phyloP scores from a whole-genome alignment of 441 rosid species.

The Theobroma grandiflorum region DNA sequence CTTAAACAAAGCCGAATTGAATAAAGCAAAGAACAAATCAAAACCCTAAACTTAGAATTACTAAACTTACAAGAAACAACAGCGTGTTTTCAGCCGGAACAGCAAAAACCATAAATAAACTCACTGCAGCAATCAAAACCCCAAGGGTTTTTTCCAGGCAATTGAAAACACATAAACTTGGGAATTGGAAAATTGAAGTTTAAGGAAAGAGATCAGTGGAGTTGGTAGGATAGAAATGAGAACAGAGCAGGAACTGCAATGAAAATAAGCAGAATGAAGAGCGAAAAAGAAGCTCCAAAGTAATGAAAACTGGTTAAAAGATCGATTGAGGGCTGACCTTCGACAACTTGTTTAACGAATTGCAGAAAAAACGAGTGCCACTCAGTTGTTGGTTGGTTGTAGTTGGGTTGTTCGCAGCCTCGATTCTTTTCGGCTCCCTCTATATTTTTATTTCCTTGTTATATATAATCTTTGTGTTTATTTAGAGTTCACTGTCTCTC shows the following conservation, averaged over 20 bases:
- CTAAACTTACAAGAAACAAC: constrained; percentile 40
- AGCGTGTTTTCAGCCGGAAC: constrained; percentile 30
- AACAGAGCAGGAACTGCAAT: constrained; percentile 58
- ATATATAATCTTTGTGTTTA: neutral
- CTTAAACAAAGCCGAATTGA: constrained; percentile 28
- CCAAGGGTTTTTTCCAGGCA: constrained; percentile 33
- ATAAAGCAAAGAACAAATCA: constrained; percentile 36
- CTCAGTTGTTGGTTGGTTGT: constrained; percentile 26
- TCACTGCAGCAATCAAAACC: constrained; percentile 50
- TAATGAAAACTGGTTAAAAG: constrained; percentile 26
- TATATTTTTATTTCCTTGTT: neutral
- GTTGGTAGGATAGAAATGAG: constrained; percentile 44
- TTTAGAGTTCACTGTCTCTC: neutral
- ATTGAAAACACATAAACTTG: constrained; percentile 40
- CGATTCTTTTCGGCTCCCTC: constrained; percentile 7
- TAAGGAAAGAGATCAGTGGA: constrained; percentile 60
- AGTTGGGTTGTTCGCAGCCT: constrained; percentile 2
- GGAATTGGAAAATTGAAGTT: constrained; percentile 45
- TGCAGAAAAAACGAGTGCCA: constrained; percentile 43
- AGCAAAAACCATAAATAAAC: constrained; percentile 39
- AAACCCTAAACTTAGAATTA: constrained; percentile 66
- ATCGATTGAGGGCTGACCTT: constrained; percentile 54
- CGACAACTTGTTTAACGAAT: constrained; percentile 41
- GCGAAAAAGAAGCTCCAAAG: constrained; percentile 41
- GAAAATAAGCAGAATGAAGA: constrained; percentile 51